Base-by-base conservation (phyloP, 768 basidiomycete species). In the Coprinopsis cinerea region DNA sequence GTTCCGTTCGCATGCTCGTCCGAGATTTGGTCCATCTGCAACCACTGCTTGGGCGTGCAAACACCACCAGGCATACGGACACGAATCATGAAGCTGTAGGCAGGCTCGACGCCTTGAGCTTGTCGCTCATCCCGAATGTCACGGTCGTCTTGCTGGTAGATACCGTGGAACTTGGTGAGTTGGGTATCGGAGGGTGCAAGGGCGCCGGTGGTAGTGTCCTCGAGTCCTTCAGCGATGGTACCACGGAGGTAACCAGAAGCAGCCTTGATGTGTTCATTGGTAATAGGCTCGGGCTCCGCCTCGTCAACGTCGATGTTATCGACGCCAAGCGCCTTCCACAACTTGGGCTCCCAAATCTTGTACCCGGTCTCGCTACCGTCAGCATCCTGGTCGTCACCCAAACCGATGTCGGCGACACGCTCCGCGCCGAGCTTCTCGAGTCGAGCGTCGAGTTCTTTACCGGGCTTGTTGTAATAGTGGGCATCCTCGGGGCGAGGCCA, bases 191-290 rank as follows among this genome's bases (percentile, higher is more conserved):
- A 84, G 4, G 92, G 73, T 11, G 93, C 86, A 25, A 98, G 81
- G n/a, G 91, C 89, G 44, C 92, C 95, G 1, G 95, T 96, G 48
- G 75, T 80, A 48, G 71, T 77, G 64, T 98, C 95, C 56, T 78
- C 74, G 28, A 99, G 78, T 40, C 96, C 95, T 64, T 98, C 94
- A 1, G 73, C 75, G 64, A 99, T 98, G 30, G 96, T 98, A 1
- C 96, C 96, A 47, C 96, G 88, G 18, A 97, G 78, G 70, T 87
- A 97, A 49, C 84, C 81, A 41, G 88, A 92, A 4, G 95, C 93
- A 42, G 89, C 96, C 73, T 98, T 99, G 78, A 98, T 97, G 67
- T 98, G 92, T 69, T 99, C 96, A 73, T 98, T 97, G 48, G 96
- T 97, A 66, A 99, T 95, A 1, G 91, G 83, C 59, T 98, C 94